phyloP scores from a whole-genome alignment of 1,139 yeast genomes.

The Scheffersomyces lignicola region DNA sequence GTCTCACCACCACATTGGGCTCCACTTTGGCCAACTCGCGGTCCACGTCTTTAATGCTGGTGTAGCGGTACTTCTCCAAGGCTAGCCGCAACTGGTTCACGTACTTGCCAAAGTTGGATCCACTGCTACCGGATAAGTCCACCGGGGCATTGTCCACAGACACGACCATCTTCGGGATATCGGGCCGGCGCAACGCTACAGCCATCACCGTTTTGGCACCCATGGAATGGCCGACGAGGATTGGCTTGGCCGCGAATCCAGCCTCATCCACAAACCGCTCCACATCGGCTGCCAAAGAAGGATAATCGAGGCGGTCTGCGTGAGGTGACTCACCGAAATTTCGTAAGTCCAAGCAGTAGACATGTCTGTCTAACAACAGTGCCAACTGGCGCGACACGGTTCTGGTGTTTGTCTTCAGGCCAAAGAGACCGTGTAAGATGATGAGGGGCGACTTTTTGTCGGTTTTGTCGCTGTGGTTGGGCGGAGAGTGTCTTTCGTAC shows the following conservation, averaged over 20 bases:
- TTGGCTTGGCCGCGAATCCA: conserved; percentile 47
- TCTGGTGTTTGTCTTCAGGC: conserved; percentile 76
- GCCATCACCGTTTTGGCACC: conserved; percentile 97
- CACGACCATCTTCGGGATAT: conserved; percentile 60
- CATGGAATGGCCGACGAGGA: conserved; percentile 92
- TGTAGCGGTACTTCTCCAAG: conserved; percentile 41
- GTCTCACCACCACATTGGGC: conserved; percentile 60
- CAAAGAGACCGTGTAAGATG: conserved; percentile 87
- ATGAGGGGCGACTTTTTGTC: conserved; percentile 53
- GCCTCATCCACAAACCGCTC: conserved; percentile 61
- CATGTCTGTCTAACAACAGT: conserved; percentile 42
- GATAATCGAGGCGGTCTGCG: conserved; percentile 65
- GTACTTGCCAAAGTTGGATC: conserved; percentile 61
- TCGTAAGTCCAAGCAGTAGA: conserved; percentile 78
- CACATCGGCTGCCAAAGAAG: conserved; percentile 82
- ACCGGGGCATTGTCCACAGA: conserved; percentile 92
- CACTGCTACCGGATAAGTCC: conserved; percentile 54
- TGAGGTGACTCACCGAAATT: conserved; percentile 96
- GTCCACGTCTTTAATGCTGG: conserved; percentile 68
- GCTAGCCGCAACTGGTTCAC: conserved; percentile 61
- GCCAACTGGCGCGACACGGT: conserved; percentile 60
- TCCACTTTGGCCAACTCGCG: conserved; percentile 63
- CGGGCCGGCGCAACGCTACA: conserved; percentile 68
- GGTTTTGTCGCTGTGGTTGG: conserved; percentile 10
- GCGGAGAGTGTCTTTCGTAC: conserved; percentile 32